Conservation (phyloP, 2,329 filamentous ascomycete genomes). For the Colletotrichum sp. region DNA sequence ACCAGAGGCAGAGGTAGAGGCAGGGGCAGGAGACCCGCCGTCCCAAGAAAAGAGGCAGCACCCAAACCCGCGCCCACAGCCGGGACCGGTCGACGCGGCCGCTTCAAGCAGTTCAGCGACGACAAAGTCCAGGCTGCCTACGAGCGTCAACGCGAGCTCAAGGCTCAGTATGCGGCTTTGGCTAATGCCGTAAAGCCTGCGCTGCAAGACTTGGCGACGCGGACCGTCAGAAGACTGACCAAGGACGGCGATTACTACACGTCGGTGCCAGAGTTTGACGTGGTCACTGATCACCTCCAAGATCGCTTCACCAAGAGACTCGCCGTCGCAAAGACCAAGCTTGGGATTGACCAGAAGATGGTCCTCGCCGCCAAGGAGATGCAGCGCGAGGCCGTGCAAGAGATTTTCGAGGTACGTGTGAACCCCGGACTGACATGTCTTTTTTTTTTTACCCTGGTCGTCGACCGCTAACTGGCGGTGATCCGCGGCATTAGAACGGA, state of each 20-base stretch:
- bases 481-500: constrained; percentile 35
- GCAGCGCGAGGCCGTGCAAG: constrained; percentile 35
- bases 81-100: constrained; percentile 47
- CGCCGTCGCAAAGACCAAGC: constrained; percentile 33
- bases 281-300: constrained; percentile 55
- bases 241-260: constrained; percentile 58
- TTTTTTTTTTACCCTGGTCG: constrained; percentile 16
- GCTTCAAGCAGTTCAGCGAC: constrained; percentile 61
- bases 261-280: constrained; percentile 56
- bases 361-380: constrained; percentile 44
- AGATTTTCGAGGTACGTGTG: constrained; percentile 44
- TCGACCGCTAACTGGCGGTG: constrained; percentile 7
- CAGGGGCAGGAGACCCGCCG: constrained; percentile 20
- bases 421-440: constrained; percentile 3
- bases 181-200: constrained; percentile 67
- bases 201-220: constrained; percentile 68
- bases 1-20: constrained; percentile 25
- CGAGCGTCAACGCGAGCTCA: constrained; percentile 70
- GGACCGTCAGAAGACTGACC: constrained; percentile 62
- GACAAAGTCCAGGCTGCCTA: constrained; percentile 61
- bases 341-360: constrained; percentile 26
- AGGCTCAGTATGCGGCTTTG: constrained; percentile 68
- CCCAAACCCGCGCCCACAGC: constrained; percentile 41
- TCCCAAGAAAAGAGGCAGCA: constrained; percentile 22
- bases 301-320: constrained; percentile 34